Conservation (phyloP, 2,329 filamentous ascomycete species). For the Monosporascus ibericus region DNA sequence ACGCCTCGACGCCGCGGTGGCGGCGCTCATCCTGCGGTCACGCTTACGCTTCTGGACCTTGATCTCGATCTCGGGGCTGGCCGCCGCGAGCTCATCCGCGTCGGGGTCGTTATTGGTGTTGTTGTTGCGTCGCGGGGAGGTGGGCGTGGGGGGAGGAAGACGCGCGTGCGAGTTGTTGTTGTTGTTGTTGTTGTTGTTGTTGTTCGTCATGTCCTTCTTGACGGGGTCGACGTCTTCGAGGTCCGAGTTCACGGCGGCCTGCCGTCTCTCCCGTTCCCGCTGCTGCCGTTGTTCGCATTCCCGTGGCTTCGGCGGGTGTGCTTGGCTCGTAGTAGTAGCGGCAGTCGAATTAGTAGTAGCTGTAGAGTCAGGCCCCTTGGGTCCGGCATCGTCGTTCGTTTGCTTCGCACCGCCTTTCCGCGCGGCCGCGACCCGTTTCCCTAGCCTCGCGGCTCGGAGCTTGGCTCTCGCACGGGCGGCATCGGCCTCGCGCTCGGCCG, state of each 20-base stretch:
- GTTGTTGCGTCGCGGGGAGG: neutral
- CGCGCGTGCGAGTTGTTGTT: neutral
- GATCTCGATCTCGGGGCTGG: conserved; percentile 5
- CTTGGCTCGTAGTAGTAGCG: neutral
- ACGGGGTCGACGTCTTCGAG: conserved; percentile 20
- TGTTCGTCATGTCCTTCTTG: conserved; percentile 11
- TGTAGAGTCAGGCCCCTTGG: conserved; percentile 21
- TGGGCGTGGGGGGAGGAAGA: neutral
- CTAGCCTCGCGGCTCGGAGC: conserved; percentile 44
- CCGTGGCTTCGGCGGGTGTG: neutral
- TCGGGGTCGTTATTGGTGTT: conserved; percentile 1
- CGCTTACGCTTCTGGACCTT: conserved; percentile 40
- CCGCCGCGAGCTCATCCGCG: neutral
- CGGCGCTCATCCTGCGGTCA: conserved; percentile 46
- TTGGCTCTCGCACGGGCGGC: conserved; percentile 58
- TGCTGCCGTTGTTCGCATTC: neutral
- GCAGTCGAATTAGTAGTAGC: conserved; percentile 11
- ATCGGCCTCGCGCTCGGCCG: conserved; percentile 58
- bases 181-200: too few species aligned
- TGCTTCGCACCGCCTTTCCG: neutral
- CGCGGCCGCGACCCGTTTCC: conserved; percentile 15
- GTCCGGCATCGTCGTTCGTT: neutral
- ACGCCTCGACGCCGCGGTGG: neutral
- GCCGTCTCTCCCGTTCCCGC: neutral
- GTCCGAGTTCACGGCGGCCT: conserved; percentile 6